Conservation (phyloP, 495 filamentous ascomycete species). For the Bathelium albidoporum region DNA sequence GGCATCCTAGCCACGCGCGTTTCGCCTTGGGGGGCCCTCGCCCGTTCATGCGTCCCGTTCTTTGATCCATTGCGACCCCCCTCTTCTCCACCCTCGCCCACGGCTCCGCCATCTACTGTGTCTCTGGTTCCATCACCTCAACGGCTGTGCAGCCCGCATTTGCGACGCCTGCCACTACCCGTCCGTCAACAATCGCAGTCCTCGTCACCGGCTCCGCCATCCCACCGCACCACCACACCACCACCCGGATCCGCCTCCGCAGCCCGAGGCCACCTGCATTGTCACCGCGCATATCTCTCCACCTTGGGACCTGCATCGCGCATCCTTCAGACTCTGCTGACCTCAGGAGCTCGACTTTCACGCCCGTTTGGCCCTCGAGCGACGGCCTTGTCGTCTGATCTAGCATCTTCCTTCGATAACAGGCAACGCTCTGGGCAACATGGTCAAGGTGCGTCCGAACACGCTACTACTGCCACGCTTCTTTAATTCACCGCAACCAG, state of each 20-base stretch:
- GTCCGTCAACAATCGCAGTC: neutral
- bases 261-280: neutral
- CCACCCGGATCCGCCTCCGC: neutral
- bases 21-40: neutral
- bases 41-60: conserved; percentile 1
- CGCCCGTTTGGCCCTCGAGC: neutral
- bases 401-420: neutral
- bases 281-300: conserved; percentile 2
- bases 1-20: neutral
- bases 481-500: neutral
- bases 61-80: neutral
- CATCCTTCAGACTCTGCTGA: neutral
- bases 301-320: neutral
- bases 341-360: neutral
- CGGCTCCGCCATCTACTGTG: neutral
- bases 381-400: conserved; percentile 1
- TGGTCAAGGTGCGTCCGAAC: neutral
- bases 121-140: neutral
- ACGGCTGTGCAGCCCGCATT: neutral
- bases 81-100: neutral
- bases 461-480: neutral
- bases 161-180: neutral
- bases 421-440: neutral
- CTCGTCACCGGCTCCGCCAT: conserved; percentile 5
- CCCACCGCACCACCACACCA: neutral